Conservation (phyloP, 2,329 filamentous ascomycete species). For the Neocatenulostroma microsporum region DNA sequence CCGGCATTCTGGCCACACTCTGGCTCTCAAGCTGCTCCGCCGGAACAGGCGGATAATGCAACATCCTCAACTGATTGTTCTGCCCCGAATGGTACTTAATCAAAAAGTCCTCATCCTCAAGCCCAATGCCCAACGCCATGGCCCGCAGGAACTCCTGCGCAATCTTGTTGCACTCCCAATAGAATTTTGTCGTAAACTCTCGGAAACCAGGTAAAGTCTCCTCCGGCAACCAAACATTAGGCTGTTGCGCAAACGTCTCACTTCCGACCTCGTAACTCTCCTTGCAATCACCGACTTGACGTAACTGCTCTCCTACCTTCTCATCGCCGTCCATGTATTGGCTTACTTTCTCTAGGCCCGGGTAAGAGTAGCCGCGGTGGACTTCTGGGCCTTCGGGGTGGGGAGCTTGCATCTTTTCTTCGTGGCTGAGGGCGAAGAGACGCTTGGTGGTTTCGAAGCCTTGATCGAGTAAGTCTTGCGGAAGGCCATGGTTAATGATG, state of each 20-base stretch:
- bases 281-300: slow-evolving; percentile 18
- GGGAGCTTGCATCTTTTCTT: slow-evolving; percentile 32
- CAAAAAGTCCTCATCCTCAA: slow-evolving; percentile 19
- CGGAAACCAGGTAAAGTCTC: slow-evolving; percentile 40
- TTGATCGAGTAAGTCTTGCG: slow-evolving; percentile 23
- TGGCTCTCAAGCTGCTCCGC: slow-evolving; percentile 24
- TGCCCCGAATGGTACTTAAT: slow-evolving; percentile 16
- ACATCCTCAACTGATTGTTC: slow-evolving; percentile 22
- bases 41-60: slow-evolving; percentile 34
- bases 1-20: slow-evolving; percentile 31
- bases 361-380: slow-evolving; percentile 35
- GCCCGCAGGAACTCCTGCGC: slow-evolving; percentile 24
- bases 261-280: slow-evolving; percentile 43
- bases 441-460: slow-evolving; percentile 23
- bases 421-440: slow-evolving; percentile 32
- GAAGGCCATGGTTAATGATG: slow-evolving; percentile 33
- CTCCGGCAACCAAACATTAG: slow-evolving; percentile 44
- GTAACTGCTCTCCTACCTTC: slow-evolving; percentile 8
- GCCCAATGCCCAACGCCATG: slow-evolving; percentile 31
- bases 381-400: slow-evolving; percentile 33
- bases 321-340: slow-evolving; percentile 13
- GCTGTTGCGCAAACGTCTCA: slow-evolving; percentile 34
- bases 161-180: slow-evolving; percentile 25
- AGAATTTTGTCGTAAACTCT: slow-evolving; percentile 25
- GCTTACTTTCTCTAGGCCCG: slow-evolving; percentile 32